phyloP scores from a whole-genome alignment of 2,329 filamentous ascomycete genomes.

The Stachybotrys echinatus region DNA sequence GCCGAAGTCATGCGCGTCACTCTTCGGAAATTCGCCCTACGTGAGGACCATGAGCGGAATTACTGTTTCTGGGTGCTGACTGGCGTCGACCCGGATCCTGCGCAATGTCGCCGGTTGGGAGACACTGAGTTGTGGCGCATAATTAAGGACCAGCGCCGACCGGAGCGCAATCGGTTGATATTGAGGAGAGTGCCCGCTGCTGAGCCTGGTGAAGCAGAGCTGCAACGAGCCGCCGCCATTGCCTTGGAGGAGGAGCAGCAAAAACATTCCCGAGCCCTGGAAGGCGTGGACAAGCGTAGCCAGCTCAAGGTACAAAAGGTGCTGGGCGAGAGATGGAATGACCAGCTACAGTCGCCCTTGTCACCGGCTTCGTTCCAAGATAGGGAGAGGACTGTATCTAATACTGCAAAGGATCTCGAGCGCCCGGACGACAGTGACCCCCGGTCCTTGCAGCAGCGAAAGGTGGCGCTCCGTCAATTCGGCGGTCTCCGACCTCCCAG shows the following conservation, averaged over 20 bases:
- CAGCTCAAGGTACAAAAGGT: slow-evolving; percentile 86
- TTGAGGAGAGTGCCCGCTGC: slow-evolving; percentile 88
- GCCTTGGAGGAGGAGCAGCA: slow-evolving; percentile 82
- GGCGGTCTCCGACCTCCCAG: slow-evolving; percentile 90
- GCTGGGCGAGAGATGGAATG: slow-evolving; percentile 80
- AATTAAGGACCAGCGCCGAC: slow-evolving; percentile 77
- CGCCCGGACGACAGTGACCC: slow-evolving; percentile 46
- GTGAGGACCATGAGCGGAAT: slow-evolving; percentile 86
- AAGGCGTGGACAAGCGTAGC: slow-evolving; percentile 67
- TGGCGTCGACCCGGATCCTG: slow-evolving; percentile 76
- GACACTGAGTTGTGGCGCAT: slow-evolving; percentile 88
- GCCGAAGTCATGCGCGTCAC: slow-evolving; percentile 92
- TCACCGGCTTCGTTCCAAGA: slow-evolving; percentile 74
- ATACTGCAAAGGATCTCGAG: slow-evolving; percentile 53
- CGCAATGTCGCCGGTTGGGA: slow-evolving; percentile 73
- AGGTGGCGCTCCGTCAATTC: slow-evolving; percentile 65
- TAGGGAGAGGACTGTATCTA: slow-evolving; percentile 61
- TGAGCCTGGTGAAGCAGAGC: slow-evolving; percentile 80
- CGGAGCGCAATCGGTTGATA: slow-evolving; percentile 86
- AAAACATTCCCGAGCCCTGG: slow-evolving; percentile 58
- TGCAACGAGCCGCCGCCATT: slow-evolving; percentile 82
- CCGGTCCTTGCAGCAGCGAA: slow-evolving; percentile 37
- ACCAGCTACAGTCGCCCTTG: slow-evolving; percentile 74
- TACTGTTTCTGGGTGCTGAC: slow-evolving; percentile 96
- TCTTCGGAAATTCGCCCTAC: slow-evolving; percentile 78